These are phyloP conservation scores for Lachnellula subtilissima DNA, from an alignment of 2,329 filamentous ascomycete genomes.

Conservation along the genomic window DNA sequence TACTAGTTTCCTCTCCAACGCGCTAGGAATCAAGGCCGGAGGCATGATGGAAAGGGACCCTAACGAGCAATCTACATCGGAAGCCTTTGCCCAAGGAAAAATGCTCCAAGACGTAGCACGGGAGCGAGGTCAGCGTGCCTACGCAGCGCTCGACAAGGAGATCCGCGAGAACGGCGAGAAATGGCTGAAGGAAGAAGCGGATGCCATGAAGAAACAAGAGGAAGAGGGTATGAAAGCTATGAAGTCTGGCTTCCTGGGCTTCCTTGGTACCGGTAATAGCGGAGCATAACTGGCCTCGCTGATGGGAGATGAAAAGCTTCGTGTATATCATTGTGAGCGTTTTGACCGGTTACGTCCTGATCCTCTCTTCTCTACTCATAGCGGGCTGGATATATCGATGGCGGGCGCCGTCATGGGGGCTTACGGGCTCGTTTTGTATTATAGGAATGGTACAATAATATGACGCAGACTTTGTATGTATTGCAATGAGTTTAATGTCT, in stretches of 20 bases:
- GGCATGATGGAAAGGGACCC: conserved; percentile 59
- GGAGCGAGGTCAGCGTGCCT: conserved; percentile 85
- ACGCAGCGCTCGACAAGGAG: conserved; percentile 82
- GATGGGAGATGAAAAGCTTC: not conserved
- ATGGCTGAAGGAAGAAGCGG: conserved; percentile 88
- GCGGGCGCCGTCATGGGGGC: too few relatives aligned
- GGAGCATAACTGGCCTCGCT: not conserved
- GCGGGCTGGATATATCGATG: too few relatives aligned
- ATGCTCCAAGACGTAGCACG: conserved; percentile 94
- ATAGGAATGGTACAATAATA: too few relatives aligned
- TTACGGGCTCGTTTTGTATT: too few relatives aligned
- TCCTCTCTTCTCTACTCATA: too few relatives aligned
- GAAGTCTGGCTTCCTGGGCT: conserved; percentile 57
- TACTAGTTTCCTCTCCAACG: conserved; percentile 62
- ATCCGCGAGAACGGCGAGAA: conserved; percentile 91
- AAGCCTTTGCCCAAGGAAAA: conserved; percentile 86
- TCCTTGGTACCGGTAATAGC: conserved; percentile 37
- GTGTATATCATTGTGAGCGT: too few relatives aligned
- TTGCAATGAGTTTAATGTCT: too few relatives aligned
- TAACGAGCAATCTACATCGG: conserved; percentile 59
- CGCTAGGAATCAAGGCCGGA: conserved; percentile 72
- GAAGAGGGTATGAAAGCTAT: conserved; percentile 47
- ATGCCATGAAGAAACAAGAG: conserved; percentile 45
- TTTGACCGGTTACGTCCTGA: too few relatives aligned
- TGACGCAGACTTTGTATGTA: too few relatives aligned